Base-by-base conservation (phyloP, 169 alveolate genomes). In the Eimeria praecox region DNA sequence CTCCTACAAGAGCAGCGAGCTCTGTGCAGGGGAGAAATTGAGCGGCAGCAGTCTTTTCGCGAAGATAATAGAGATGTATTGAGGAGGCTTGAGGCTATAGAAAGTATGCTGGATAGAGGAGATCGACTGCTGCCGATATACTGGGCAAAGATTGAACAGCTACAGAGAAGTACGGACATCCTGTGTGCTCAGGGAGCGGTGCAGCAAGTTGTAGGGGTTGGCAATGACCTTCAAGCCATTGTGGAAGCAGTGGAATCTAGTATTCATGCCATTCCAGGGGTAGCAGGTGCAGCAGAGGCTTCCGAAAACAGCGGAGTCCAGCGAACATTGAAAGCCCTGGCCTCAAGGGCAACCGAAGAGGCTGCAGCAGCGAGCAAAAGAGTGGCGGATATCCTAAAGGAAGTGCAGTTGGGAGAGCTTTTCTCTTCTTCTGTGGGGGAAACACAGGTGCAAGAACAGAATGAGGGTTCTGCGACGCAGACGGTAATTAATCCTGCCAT, bases 331-430 rank as follows among this genome's bases (percentile, higher is more conserved):
- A 35, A 69, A 42, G 40, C 87, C 40, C 10, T 20, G 8, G 87
- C 87, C 54, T 24, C 64, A 24, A 42, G 87, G 40, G 87, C 87
- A 24, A 46, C 64, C 64, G 64, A 77, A 62, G 64, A 77, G 27
- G 87, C 87, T 40, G 54, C 62, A 77, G 87, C 64, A 77, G 38
- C 38, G 33, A 22, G 87, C 64, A 44, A 44, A 24, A 77, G 87
- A 27, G 59, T 77, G 27, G 20, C 64, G 4, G 87, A 42, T 18
- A 77, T 77, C 46, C 64, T 77, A 22, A 24, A 16, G 24, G 38
- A 77, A 46, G n/a, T 44, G 24, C 18, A 77, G 59, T n/a, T n/a
- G 46, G 49, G 49, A n/a, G 46, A 10, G 49, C 80, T 12, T 8
- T 35, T 35, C 64, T 49, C 18, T 2, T 14, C 44, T 38, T 8